Conservation (phyloP, 129 eudicot genomes). For the Flaveria sonorensis region DNA sequence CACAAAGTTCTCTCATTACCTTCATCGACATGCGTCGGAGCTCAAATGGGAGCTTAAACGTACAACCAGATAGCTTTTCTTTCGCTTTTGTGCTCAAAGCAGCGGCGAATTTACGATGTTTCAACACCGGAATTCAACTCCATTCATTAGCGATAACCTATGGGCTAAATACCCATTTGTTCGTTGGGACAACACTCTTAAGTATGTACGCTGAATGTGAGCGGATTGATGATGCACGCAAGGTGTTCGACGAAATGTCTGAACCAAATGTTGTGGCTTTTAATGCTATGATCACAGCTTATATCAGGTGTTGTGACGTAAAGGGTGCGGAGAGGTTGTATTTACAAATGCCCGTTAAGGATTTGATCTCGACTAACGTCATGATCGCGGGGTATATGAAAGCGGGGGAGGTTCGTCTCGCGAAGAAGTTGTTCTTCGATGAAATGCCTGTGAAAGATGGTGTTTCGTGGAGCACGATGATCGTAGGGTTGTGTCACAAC, state of each 20-base stretch:
- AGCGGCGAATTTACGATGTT: conserved; percentile 35
- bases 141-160: conserved; percentile 26
- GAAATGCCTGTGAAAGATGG: conserved; percentile 36
- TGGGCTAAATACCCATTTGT: conserved; percentile 44
- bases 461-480: conserved; percentile 49
- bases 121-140: conserved; percentile 35
- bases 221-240: conserved; percentile 26
- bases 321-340: conserved; percentile 39
- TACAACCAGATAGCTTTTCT: conserved; percentile 36
- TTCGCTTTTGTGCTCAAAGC: conserved; percentile 45
- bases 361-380: conserved; percentile 30
- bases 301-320: conserved; percentile 39
- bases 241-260: conserved; percentile 47
- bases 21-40: conserved; percentile 39
- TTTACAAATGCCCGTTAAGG: conserved; percentile 35
- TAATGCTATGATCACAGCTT: conserved; percentile 46
- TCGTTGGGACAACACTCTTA: conserved; percentile 43
- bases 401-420: conserved; percentile 31
- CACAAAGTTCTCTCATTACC: conserved; percentile 29
- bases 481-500: conserved; percentile 45
- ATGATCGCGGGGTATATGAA: conserved; percentile 41
- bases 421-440: conserved; percentile 30
- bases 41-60: conserved; percentile 4
- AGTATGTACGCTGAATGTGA: conserved; percentile 49
- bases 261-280: conserved; percentile 43